Evolutionary conservation across 2,329 filamentous ascomycete species (phyloP), one percentile per base, ranked within the genome.

Genomic region (Botrytis tulipae): DNA sequence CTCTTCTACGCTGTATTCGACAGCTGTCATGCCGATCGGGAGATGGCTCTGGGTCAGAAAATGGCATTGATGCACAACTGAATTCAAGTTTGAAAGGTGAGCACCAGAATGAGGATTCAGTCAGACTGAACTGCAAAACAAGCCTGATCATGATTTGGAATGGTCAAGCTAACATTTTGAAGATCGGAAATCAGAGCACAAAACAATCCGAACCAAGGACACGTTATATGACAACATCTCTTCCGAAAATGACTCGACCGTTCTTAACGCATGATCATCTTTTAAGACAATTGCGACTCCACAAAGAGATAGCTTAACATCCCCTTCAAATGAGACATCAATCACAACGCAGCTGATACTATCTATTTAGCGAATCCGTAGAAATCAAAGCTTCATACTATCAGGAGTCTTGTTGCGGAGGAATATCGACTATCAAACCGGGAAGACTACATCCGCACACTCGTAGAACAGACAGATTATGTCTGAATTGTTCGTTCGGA

Each of bases 251-350:
- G 14, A 54, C 6, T 29, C 4, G 48, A 7, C 25, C 25, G 5
- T n/a, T 2, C 14, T 3, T 0, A 3, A 29, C n/a, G 6, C 25
- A 54, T n/a, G 1, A 54, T 18, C 14, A 0, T 54, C 14, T 54
- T 29, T 29, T n/a, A 3, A 14, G 12, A 29, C 3, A 16, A 14
- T 4, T 18, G 0, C 51, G 3, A 54, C 14, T 54, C n/a, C n/a
- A 54, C n/a, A 18, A 16, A 8, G n/a, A 54, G n/a, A 54, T 29
- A 54, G 51, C n/a, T 14, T n/a, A 9, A 18, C 16, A 18, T 54
- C 0, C 12, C 51, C n/a, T 29, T 9, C 12, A 54, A 18, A 3
- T 9, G 5, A 54, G n/a, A 5, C 51, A 5, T 6, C 16, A 54
- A 54, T 1, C 1, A 54, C 3, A 54, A 54, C n/a, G 6, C 12